Evolutionary conservation across 2,329 filamentous ascomycete species (phyloP), one percentile per base, ranked within the genome.

Genomic region (Talaromyces atroroseus): DNA sequence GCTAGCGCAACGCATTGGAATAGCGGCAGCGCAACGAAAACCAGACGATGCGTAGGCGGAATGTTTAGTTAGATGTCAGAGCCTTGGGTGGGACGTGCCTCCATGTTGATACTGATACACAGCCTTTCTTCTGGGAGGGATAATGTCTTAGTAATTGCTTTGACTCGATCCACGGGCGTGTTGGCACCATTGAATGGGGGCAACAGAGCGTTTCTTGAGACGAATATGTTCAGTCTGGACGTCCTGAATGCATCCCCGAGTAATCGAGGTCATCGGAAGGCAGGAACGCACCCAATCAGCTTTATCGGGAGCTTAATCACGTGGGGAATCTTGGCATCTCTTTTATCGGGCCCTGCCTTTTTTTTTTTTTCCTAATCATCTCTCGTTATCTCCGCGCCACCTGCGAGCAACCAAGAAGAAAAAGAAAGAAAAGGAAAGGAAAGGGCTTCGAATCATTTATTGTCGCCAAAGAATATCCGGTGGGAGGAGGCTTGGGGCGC

Each of bases 311-410:
- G 26, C 16, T 48, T 12, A 24, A 50, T 61, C 58, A 61, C 56
- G 58, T 60, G 58, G 50, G 16, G 51, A 51, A 52, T 54, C 54
- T 59, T 61, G 54, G 57, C 58, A 38, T 46, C 16, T 20, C 38
- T 52, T 34, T 53, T 57, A 57, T 48, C 32, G 36, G 8, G 21
- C 5, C 32, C 34, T 46, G 21, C 23, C 64, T 63, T 66, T 64
- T 62, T 62, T 63, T 67, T 61, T 58, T 62, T 55, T 36, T 8
- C 11, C 11, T 12, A 7, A 7, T 47, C 20, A 24, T 23, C 10
- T 54, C 24, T 47, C 18, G 56, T 53, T 58, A 56, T 49, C 54
- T 53, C 48, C 42, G 56, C 58, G 12, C 32, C 5, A 20, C 26
- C 14, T 52, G 24, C 14, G 24, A 40, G 16, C 10, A 38, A 18